A percentile compares a stretch with the other conserved stretches of the same genome.
These are phyloP conservation scores for Rhazya stricta DNA, from an alignment of 257 asterid genomes.

Conservation along the genomic window DNA sequence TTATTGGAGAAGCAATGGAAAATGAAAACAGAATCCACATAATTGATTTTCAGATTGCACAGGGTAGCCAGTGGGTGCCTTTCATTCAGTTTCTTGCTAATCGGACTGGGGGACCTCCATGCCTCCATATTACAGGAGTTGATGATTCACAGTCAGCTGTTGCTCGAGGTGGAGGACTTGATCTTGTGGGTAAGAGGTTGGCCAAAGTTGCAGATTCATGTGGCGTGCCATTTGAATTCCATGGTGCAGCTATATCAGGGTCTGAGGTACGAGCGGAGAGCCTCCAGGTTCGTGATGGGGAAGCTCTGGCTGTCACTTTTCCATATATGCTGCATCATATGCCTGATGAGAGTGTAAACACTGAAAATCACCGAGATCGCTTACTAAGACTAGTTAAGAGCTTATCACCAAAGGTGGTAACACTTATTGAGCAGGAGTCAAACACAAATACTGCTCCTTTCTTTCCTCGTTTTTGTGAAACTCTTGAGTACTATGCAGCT, in stretches of 20 bases:
- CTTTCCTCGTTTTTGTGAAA: constrained; percentile 62
- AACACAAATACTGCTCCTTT: constrained; percentile 78
- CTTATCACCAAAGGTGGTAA: constrained; percentile 74
- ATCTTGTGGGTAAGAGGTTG: constrained; percentile 60
- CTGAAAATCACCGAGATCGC: constrained; percentile 74
- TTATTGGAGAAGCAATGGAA: constrained; percentile 69
- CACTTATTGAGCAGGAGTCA: constrained; percentile 84
- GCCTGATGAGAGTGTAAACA: constrained; percentile 94
- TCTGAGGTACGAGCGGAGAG: constrained; percentile 52
- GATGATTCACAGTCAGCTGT: constrained; percentile 63
- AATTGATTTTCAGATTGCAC: constrained; percentile 87
- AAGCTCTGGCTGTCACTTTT: constrained; percentile 82
- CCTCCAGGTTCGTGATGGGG: constrained; percentile 51
- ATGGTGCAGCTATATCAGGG: constrained; percentile 74
- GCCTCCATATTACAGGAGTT: constrained; percentile 48
- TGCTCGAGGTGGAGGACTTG: constrained; percentile 92
- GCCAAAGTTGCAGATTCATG: constrained; percentile 55
- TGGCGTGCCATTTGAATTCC: constrained; percentile 75
- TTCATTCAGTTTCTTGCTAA: constrained; percentile 43
- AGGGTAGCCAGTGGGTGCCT: constrained; percentile 89
- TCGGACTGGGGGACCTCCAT: constrained; percentile 52
- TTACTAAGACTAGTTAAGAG: constrained; percentile 66
- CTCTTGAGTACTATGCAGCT: constrained; percentile 71
- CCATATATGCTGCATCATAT: constrained; percentile 87
- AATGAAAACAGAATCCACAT: constrained; percentile 64